Percentiles rank a stretch among this genome's conserved stretches.
phyloP scores from a whole-genome alignment of 768 basidiomycete species.

The Tulasnella calospora region DNA sequence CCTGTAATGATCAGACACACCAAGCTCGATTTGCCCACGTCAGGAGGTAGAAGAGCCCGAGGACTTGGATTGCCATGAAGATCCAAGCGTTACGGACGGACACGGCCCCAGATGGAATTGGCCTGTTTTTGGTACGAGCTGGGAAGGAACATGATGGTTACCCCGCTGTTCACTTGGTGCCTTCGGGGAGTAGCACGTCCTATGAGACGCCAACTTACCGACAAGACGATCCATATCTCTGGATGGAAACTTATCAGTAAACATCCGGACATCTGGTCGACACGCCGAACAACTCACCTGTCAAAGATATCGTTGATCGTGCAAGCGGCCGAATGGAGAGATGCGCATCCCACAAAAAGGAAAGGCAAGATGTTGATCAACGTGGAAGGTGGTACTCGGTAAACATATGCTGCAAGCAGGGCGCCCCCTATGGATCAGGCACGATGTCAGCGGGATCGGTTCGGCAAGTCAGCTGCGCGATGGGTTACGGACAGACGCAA shows the following conservation, averaged over 20 bases:
- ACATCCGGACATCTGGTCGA: background rate
- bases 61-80: constrained; percentile 44
- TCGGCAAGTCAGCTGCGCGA: background rate
- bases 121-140: constrained; percentile 50
- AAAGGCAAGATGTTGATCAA: background rate
- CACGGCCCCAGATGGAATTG: constrained; percentile 48
- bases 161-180: background rate
- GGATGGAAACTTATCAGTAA: background rate
- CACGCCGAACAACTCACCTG: constrained; percentile 29
- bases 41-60: constrained; percentile 42
- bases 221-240: constrained; percentile 48
- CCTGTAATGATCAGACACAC: background rate
- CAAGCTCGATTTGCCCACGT: constrained; percentile 11
- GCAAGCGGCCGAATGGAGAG: constrained; percentile 48
- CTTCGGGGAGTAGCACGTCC: constrained; percentile 11
- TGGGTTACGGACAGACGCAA: background rate
- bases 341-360: constrained; percentile 18
- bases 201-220: constrained; percentile 37
- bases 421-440: constrained; percentile 15
- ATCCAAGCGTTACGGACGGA: constrained; percentile 42
- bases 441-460: background rate
- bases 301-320: constrained; percentile 56
- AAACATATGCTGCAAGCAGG: constrained; percentile 3
- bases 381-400: background rate
- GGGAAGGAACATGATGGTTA: background rate